Evolutionary conservation across 1,284 basidiomycete species (phyloP).

Genomic region (Heterobasidion parviporum): DNA sequence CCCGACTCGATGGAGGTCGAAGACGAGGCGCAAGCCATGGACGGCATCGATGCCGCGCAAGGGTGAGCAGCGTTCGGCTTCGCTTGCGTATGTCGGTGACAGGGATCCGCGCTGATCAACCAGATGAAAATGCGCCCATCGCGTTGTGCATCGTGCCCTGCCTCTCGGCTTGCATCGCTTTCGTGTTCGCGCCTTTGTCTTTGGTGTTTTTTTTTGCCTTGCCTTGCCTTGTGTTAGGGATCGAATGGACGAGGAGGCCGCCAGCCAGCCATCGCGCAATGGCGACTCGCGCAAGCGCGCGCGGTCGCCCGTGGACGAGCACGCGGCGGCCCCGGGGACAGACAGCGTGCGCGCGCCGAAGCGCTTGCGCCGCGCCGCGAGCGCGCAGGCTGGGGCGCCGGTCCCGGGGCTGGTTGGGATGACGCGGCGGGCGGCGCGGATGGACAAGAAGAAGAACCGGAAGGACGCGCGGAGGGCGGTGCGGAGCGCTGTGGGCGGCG

Average conservation of each 20-base stretch:
- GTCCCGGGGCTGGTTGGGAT: background rate
- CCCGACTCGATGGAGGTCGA: background rate
- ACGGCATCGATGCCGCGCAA: constrained; percentile 2
- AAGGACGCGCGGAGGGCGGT: background rate
- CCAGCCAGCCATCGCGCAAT: background rate
- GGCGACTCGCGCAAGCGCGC: constrained; percentile 4
- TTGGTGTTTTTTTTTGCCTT: background rate
- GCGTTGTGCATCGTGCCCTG: background rate
- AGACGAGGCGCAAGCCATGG: background rate
- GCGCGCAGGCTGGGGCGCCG: background rate
- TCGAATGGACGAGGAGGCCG: background rate
- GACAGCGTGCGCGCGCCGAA: constrained; percentile 4
- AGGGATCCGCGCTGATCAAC: background rate
- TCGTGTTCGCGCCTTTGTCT: background rate
- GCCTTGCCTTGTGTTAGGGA: background rate
- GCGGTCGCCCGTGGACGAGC: background rate
- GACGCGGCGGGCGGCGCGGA: background rate
- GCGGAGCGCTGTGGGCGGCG: background rate
- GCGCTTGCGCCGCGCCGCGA: constrained; percentile 5
- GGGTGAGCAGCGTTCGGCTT: background rate
- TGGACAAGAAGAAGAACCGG: background rate
- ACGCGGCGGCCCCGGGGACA: background rate
- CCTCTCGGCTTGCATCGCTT: background rate
- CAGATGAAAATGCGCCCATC: background rate
- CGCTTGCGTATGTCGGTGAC: background rate